A percentile compares a stretch with the other conserved stretches of the same genome.
Evolutionary conservation across 306 rosid genomes (phyloP).

Genomic region (Castanea crenata): DNA sequence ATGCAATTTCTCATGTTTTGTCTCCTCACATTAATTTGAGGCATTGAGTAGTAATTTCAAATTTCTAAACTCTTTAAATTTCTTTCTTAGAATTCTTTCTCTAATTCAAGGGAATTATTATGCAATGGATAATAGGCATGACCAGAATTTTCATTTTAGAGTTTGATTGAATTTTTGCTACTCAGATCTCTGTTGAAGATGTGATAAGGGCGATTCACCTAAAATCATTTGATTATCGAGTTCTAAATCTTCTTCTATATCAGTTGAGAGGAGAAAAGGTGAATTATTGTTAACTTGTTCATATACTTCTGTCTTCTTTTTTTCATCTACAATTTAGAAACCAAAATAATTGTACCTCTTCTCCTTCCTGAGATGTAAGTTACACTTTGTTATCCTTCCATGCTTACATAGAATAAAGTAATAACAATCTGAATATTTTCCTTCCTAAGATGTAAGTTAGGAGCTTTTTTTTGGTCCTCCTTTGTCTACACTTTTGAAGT

Average conservation of each 20-base stretch:
- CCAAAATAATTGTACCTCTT: too few relatives aligned
- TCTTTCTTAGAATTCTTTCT: background rate
- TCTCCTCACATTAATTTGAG: background rate
- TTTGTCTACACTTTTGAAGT: too few relatives aligned
- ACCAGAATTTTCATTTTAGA: slow-evolving; percentile 5
- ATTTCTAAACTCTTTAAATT: background rate
- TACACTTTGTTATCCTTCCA: background rate
- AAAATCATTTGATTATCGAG: slow-evolving; percentile 90
- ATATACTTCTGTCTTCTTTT: too few relatives aligned
- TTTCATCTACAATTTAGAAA: background rate
- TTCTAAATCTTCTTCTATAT: slow-evolving; percentile 88
- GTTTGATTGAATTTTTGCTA: slow-evolving; percentile 28
- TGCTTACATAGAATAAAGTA: background rate
- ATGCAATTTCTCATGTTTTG: background rate
- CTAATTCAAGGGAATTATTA: background rate
- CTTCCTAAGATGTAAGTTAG: background rate
- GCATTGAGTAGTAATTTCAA: background rate
- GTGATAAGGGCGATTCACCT: slow-evolving; percentile 74
- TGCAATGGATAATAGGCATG: background rate
- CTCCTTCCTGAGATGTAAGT: background rate
- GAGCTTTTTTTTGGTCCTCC: too few relatives aligned
- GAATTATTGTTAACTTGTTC: slow-evolving; percentile 10
- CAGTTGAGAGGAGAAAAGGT: slow-evolving; percentile 79
- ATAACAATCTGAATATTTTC: background rate
- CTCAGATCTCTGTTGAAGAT: slow-evolving; percentile 72